Conservation (phyloP, 805 yeast species). For the Starmerella apis region DNA sequence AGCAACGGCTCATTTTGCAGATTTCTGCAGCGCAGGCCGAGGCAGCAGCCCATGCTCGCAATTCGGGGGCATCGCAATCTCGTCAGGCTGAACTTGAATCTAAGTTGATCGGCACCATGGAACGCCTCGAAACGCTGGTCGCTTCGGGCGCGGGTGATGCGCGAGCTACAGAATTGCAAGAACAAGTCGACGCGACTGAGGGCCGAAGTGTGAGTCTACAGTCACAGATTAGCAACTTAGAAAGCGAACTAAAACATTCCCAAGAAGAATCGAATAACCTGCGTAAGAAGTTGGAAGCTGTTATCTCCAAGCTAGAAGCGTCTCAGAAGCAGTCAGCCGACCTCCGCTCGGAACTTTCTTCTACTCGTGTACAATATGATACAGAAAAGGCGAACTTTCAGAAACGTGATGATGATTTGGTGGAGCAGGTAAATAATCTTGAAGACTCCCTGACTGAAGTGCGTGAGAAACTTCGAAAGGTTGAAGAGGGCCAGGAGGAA, state of each 20-base stretch:
- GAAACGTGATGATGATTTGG: slow-evolving; percentile 23
- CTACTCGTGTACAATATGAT: slow-evolving; percentile 4
- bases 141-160: slow-evolving; percentile 22
- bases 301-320: not conserved
- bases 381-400: slow-evolving; percentile 11
- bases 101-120: slow-evolving; percentile 2
- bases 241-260: not conserved
- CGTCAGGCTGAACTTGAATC: slow-evolving; percentile 5
- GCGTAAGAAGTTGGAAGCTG: not conserved
- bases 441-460: slow-evolving; percentile 23
- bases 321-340: slow-evolving; percentile 12
- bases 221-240: slow-evolving; percentile 7
- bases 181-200: slow-evolving; percentile 16
- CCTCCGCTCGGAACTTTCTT: slow-evolving; percentile 3
- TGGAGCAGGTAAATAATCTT: slow-evolving; percentile 24
- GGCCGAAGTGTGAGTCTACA: slow-evolving; percentile 11
- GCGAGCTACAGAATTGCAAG: slow-evolving; percentile 25
- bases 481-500: not conserved
- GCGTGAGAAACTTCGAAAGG: not conserved
- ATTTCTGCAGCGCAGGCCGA: slow-evolving; percentile 1
- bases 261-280: not conserved
- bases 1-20: slow-evolving; percentile 18
- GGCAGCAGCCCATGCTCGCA: not conserved
- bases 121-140: slow-evolving; percentile 15
- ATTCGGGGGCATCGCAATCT: not conserved